These are phyloP conservation scores for Russula abietina DNA, from an alignment of 768 basidiomycete genomes.

Conservation along the genomic window DNA sequence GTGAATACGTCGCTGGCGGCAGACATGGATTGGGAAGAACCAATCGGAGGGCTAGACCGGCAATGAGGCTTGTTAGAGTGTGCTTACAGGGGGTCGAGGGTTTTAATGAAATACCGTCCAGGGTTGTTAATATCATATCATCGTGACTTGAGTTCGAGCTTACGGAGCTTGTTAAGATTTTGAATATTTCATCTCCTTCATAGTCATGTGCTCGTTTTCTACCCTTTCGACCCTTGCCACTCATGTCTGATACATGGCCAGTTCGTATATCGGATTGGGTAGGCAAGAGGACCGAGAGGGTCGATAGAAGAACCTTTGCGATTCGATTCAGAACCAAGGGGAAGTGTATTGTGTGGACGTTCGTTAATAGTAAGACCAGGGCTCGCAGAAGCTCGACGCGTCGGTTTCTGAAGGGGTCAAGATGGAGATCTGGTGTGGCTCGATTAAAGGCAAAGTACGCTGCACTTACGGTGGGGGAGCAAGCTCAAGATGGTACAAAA, in stretches of 20 bases:
- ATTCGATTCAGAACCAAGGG: conserved; percentile 20
- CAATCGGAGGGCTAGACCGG: conserved; percentile 38
- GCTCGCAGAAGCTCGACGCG: conserved; percentile 13
- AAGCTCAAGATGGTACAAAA: conserved; percentile 61
- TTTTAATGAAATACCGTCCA: conserved; percentile 47
- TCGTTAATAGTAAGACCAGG: conserved; percentile 14
- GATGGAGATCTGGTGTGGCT: not conserved
- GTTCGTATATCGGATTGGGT: conserved; percentile 31
- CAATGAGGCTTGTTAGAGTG: not conserved
- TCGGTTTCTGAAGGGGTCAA: conserved; percentile 13
- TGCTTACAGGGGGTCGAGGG: conserved; percentile 7
- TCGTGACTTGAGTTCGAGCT: conserved; percentile 49
- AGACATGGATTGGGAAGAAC: conserved; percentile 49
- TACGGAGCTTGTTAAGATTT: conserved; percentile 39
- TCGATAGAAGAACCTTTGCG: conserved; percentile 20
- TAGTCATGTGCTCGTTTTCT: conserved; percentile 67
- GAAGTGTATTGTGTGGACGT: conserved; percentile 14
- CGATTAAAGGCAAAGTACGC: not conserved
- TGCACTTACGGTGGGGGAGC: conserved; percentile 40
- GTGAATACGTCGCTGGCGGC: conserved; percentile 47
- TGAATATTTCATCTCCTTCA: conserved; percentile 72
- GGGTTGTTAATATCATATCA: conserved; percentile 44
- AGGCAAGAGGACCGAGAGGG: conserved; percentile 20
- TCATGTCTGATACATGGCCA: conserved; percentile 23
- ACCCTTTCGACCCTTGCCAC: conserved; percentile 43